Base-by-base conservation (phyloP, 495 filamentous ascomycete genomes). In the Physcia stellaris region DNA sequence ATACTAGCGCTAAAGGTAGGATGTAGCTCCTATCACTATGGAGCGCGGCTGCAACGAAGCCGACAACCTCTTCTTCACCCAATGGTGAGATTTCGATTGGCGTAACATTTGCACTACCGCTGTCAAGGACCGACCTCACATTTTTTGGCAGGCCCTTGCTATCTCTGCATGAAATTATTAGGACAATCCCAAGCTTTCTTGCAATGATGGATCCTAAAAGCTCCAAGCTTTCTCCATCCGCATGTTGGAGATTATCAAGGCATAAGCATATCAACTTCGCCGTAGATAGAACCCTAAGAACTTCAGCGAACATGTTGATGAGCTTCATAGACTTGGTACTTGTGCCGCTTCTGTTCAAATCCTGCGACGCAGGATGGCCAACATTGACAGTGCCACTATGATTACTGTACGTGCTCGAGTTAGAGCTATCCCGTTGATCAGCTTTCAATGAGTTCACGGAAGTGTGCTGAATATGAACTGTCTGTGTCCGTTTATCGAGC, bases 211-310 rank as follows among this genome's bases (percentile, higher is more conserved):
- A 76, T 37, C 73, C 66, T 18, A 93, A 75, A 41, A 93, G 60
- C 32, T 93, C 83, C 26, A 84, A 58, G 4, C 79, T 86, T 48
- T 94, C 86, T 32, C 82, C 73, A 48, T 94, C 86, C 13, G 84
- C 83, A 52, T 79, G 85, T 47, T 93, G 84, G 13, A 92, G 61
- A 52, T 94, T 86, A 50, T 94, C 86, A 4, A 93, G 58, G 45
- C 77, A 85, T 26, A 92, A 71, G 49, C 79, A 85, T 24, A 93
- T 83, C 51, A 92, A 71, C 48, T 80, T 83, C 45, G 79, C 76
- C 3, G 75, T 67, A 1, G 81, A 77, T 27, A 94, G 70, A 19
- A 85, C 73, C 32, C 80, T 69, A 35, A 94, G 52, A n/a, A 92
- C 75, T 41, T 92, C 85, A 22, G 93, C 53, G 53, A 87, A 86